Base-by-base conservation (phyloP, 352 stramenopile species). In the Peronosclerospora sorghi region DNA sequence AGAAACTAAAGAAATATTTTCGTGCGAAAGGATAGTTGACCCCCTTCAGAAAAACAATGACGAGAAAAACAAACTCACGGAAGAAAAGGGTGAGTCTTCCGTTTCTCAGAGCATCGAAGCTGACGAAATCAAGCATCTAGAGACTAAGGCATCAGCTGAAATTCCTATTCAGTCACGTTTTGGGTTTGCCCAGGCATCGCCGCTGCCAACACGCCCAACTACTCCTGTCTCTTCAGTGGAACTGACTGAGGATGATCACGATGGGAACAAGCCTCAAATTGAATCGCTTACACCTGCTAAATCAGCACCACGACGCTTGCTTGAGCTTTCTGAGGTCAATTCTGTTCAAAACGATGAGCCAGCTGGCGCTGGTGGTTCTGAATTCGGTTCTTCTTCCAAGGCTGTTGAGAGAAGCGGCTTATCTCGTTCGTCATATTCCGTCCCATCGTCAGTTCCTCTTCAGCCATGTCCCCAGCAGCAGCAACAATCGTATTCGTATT, bases 1-100 rank as follows among this genome's bases (percentile, higher is more conserved):
- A 2, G 46, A 74, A 12, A 65, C 75, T 17, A 48, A 86, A 53
- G 68, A 84, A 39, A 51, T 86, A 20, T 44, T 86, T 14, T 60
- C 65, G 7, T 51, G 45, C 5, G 68, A 68, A 38, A 56, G 67
- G 35, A 65, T 67, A 8, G 1, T 14, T n/a, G 29, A 55, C 24
- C 29, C 55, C 43, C 29, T 9, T 26, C n/a, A 51, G 30, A 30
- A 54, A 35, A 35, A 68, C 1, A 18, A 45, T 12, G 41, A 48
- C n/a, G 35, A 36, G 5, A 34, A 40, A 41, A 32, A n/a, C 13
- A 28, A 53, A 35, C n/a, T 50, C 1, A 35, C 10, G 23, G 35
- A 48, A 19, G 47, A 46, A 29, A 21, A 40, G 14, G 19, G 35
- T 12, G 13, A 54, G 18, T 14, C 6, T 29, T 17, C 34, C 13